A percentile compares a stretch with the other conserved stretches of the same genome.
These are phyloP conservation scores for Metschnikowia matae DNA, from an alignment of 805 yeast genomes.

Conservation along the genomic window DNA sequence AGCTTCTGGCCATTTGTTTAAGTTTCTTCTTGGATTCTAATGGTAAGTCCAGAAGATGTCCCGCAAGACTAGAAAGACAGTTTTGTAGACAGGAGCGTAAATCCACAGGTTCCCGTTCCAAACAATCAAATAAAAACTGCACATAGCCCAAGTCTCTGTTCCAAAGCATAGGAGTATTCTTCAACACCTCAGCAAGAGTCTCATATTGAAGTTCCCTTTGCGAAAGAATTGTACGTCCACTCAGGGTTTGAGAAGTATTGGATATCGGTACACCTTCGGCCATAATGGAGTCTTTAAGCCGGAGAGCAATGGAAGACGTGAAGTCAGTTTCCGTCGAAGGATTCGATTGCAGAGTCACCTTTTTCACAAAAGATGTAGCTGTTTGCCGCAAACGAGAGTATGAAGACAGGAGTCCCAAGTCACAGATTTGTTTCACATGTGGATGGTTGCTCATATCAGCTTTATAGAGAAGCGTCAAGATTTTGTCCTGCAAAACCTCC, in stretches of 20 bases:
- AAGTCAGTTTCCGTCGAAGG: conserved; percentile 14
- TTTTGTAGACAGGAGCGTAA: conserved; percentile 68
- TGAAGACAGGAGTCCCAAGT: conserved; percentile 57
- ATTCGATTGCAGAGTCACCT: conserved; percentile 39
- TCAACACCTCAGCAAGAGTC: conserved; percentile 65
- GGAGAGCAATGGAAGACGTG: conserved; percentile 44
- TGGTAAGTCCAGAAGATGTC: conserved; percentile 42
- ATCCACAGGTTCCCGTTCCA: conserved; percentile 60
- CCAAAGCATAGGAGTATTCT: conserved; percentile 41
- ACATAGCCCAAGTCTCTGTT: conserved; percentile 47
- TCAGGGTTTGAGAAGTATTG: conserved; percentile 31
- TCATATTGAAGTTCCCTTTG: conserved; percentile 71
- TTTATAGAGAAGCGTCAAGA: conserved; percentile 46
- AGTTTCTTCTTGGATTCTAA: conserved; percentile 37
- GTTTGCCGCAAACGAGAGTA: conserved; percentile 50
- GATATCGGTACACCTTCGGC: conserved; percentile 60
- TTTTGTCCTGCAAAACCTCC: conserved; percentile 50
- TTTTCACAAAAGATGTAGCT: conserved; percentile 60
- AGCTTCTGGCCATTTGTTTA: conserved; percentile 32
- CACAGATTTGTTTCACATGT: conserved; percentile 46
- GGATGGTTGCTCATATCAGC: conserved; percentile 48
- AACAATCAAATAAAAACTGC: conserved; percentile 65
- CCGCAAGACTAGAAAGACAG: conserved; percentile 56
- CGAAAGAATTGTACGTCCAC: conserved; percentile 29
- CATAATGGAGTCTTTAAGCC: conserved; percentile 49